A percentile compares a stretch with the other conserved stretches of the same genome.
Evolutionary conservation across 2,329 filamentous ascomycete species (phyloP).

Genomic region (Cordyceps cicadae): DNA sequence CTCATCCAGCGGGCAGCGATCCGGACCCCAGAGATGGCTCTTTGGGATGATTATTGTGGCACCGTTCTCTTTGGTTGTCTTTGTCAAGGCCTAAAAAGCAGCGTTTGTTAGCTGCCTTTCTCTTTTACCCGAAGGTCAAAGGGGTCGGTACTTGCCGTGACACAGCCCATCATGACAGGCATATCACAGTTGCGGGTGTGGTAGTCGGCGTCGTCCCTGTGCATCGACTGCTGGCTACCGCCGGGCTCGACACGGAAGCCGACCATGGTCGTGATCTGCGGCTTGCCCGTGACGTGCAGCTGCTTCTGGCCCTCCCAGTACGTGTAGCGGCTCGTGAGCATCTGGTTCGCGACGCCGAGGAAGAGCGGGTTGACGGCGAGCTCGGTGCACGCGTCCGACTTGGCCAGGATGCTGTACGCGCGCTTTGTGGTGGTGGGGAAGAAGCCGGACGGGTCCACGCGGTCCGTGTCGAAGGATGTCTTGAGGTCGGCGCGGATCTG

Average conservation of each 20-base stretch:
- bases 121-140: background rate
- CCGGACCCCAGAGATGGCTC: slow-evolving; percentile 32
- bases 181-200: slow-evolving; percentile 25
- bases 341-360: slow-evolving; percentile 24
- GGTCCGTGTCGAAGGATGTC: slow-evolving; percentile 28
- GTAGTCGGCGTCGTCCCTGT: slow-evolving; percentile 27
- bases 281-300: slow-evolving; percentile 26
- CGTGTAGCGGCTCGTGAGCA: slow-evolving; percentile 28
- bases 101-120: background rate
- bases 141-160: slow-evolving; percentile 16
- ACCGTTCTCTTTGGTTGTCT: slow-evolving; percentile 32
- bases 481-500: slow-evolving; percentile 30
- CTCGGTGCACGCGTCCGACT: slow-evolving; percentile 31
- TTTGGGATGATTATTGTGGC: slow-evolving; percentile 33
- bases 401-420: slow-evolving; percentile 29
- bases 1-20: slow-evolving; percentile 26
- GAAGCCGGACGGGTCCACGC: slow-evolving; percentile 29
- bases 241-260: slow-evolving; percentile 33
- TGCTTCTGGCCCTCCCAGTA: slow-evolving; percentile 28
- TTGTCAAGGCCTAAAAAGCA: slow-evolving; percentile 24
- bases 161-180: slow-evolving; percentile 30
- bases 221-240: slow-evolving; percentile 29
- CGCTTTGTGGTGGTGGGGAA: slow-evolving; percentile 32
- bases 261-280: slow-evolving; percentile 28
- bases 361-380: slow-evolving; percentile 27